Evolutionary conservation across 2,329 filamentous ascomycete species (phyloP).

Genomic region (Pseudopyrenochaeta lycopersici): DNA sequence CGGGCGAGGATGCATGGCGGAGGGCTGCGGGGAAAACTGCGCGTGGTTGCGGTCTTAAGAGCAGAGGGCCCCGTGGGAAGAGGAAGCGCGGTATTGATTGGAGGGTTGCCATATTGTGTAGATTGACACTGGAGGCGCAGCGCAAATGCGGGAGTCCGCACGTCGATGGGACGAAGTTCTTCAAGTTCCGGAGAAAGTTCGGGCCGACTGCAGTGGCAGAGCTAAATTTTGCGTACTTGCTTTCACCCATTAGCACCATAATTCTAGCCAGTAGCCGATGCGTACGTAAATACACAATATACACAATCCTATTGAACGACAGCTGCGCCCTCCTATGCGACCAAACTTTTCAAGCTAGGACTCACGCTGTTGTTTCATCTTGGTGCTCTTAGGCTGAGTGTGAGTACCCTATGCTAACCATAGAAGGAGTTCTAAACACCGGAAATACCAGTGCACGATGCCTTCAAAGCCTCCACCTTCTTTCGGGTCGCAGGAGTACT

Average conservation of each 20-base stretch:
- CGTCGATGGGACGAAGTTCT: slow-evolving; percentile 23
- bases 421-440: background rate
- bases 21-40: slow-evolving; percentile 21
- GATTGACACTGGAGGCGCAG: slow-evolving; percentile 16
- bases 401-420: background rate
- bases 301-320: too few relatives aligned
- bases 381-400: background rate
- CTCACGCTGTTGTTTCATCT: too few relatives aligned
- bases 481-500: slow-evolving; percentile 48
- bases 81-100: slow-evolving; percentile 48
- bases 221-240: background rate
- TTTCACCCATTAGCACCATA: background rate
- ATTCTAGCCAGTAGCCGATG: background rate
- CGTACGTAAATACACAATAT: too few relatives aligned
- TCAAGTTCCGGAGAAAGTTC: slow-evolving; percentile 23
- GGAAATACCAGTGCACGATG: background rate
- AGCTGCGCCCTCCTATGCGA: too few relatives aligned
- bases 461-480: slow-evolving; percentile 29
- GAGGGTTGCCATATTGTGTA: slow-evolving; percentile 39
- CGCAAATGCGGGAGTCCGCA: slow-evolving; percentile 28
- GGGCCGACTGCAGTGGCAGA: slow-evolving; percentile 17
- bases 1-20: slow-evolving; percentile 45
- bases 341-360: too few relatives aligned
- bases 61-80: slow-evolving; percentile 34
- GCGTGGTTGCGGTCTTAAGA: slow-evolving; percentile 34